Conservation (phyloP, 805 yeast genomes). For the Myxozyma geophila region DNA sequence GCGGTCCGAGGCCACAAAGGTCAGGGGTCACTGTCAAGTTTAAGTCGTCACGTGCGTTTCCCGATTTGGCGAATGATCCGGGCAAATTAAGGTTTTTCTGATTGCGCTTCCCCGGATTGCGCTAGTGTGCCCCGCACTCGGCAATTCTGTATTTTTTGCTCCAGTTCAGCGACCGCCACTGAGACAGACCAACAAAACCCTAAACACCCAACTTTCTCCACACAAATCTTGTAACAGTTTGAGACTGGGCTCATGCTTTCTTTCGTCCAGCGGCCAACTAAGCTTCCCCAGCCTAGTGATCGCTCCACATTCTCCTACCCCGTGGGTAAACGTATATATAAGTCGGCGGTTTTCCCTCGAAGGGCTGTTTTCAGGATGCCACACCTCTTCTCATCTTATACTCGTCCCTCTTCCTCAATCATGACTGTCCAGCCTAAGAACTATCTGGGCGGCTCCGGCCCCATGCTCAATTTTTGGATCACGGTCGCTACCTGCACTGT, state of each 20-base stretch:
- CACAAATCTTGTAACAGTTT: not conserved
- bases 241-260: too few species aligned
- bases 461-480: slow-evolving; percentile 26
- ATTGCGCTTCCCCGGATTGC: not conserved
- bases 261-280: too few species aligned
- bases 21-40: too few species aligned
- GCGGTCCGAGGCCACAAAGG: too few species aligned
- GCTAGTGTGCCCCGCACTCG: too few species aligned
- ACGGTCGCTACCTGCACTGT: slow-evolving; percentile 32
- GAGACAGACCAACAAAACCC: not conserved
- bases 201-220: not conserved
- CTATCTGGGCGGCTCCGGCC: slow-evolving; percentile 34
- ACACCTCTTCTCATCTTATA: not conserved
- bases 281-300: not conserved
- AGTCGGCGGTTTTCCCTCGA: not conserved
- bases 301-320: not conserved
- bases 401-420: not conserved
- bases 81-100: not conserved
- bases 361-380: slow-evolving; percentile 43
- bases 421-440: slow-evolving; percentile 10
- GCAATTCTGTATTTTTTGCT: too few species aligned
- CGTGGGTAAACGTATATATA: not conserved
- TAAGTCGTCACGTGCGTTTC: not conserved
- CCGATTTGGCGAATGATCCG: not conserved
- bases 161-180: not conserved